Evolutionary conservation across 2,329 filamentous ascomycete genomes (phyloP).

Genomic region (Penicillium glabrum): DNA sequence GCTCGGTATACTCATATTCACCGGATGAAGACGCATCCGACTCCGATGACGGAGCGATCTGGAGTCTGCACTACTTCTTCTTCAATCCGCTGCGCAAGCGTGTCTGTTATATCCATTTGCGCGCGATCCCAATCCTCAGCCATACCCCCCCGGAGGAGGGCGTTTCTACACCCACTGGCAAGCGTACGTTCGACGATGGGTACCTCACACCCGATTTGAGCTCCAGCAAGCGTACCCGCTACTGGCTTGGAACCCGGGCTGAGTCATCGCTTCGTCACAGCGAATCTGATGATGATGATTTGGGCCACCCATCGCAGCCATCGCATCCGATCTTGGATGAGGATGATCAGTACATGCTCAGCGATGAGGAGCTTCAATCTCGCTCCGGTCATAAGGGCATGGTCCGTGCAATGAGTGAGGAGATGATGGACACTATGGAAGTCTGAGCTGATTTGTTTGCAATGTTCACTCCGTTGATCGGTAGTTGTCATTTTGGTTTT

Average conservation of each 20-base stretch:
- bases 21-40: conserved; percentile 90
- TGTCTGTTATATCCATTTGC: conserved; percentile 89
- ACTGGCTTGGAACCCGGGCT: conserved; percentile 76
- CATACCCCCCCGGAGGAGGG: conserved; percentile 59
- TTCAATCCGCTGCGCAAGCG: conserved; percentile 92
- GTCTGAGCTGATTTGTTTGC: conserved; percentile 36
- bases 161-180: conserved; percentile 42
- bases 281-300: conserved; percentile 43
- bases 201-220: conserved; percentile 54
- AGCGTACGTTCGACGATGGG: conserved; percentile 50
- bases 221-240: conserved; percentile 77
- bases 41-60: conserved; percentile 90
- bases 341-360: conserved; percentile 45
- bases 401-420: conserved; percentile 54
- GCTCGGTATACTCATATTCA: conserved; percentile 84
- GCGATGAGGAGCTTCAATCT: conserved; percentile 44
- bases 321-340: conserved; percentile 38
- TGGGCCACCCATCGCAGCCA: conserved; percentile 29
- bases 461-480: conserved; percentile 17
- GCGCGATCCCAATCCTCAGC: conserved; percentile 73
- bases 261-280: conserved; percentile 41
- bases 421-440: conserved; percentile 55
- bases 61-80: conserved; percentile 96
- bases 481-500: conserved; percentile 14
- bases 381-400: conserved; percentile 44